Evolutionary conservation across 176 grass and related monocot genomes (phyloP).

Genomic region (Carex cristatella): DNA sequence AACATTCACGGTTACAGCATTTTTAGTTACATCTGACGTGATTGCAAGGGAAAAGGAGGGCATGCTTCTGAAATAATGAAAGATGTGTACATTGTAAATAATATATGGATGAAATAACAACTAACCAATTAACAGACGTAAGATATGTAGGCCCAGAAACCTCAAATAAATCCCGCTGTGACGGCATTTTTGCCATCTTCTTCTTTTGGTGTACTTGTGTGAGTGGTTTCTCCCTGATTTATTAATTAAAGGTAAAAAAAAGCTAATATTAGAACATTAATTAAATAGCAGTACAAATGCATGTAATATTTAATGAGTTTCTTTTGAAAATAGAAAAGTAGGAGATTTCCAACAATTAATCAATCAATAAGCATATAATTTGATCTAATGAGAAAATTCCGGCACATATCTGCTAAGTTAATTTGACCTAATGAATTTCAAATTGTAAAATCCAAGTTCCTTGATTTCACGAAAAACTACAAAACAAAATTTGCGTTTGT

Average conservation of each 20-base stretch:
- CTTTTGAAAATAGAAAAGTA: not conserved
- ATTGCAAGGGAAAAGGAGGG: not conserved
- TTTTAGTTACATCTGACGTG: not conserved
- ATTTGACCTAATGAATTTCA: not conserved
- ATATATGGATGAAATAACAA: not conserved
- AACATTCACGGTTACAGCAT: not conserved
- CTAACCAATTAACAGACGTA: slow-evolving; percentile 51
- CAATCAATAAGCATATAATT: not conserved
- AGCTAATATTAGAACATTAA: not conserved
- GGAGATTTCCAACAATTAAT: not conserved
- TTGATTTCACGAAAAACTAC: not conserved
- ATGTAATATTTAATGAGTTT: not conserved
- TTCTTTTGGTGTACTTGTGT: not conserved
- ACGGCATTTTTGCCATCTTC: slow-evolving; percentile 29
- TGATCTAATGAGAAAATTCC: not conserved
- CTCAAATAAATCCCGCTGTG: slow-evolving; percentile 48
- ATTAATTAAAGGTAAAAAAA: not conserved
- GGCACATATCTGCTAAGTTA: not conserved
- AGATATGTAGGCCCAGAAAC: slow-evolving; percentile 50
- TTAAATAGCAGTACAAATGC: not conserved
- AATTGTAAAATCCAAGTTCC: not conserved
- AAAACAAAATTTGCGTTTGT: too few species aligned
- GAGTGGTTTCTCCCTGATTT: slow-evolving; percentile 12
- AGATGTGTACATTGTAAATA: not conserved
- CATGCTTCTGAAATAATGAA: not conserved